Evolutionary conservation across 1,139 yeast species (phyloP).

Genomic region (Saccharomyces hybrid): DNA sequence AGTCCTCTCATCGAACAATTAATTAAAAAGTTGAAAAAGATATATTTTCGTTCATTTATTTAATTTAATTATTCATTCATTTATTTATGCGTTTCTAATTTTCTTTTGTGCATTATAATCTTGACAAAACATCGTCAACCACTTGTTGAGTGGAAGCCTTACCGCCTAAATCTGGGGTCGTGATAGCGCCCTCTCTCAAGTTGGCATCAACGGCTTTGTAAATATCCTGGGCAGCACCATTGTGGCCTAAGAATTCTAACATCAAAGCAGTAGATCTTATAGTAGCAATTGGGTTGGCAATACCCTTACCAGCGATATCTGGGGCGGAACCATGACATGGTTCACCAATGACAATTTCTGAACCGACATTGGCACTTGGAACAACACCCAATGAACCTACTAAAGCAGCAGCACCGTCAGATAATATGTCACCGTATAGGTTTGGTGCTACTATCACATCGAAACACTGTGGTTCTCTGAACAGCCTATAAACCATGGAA

Average conservation of each 20-base stretch:
- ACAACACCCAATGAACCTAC: conserved; percentile 98
- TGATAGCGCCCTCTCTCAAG: conserved; percentile 68
- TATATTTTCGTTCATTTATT: background rate
- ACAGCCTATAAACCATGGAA: conserved; percentile 97
- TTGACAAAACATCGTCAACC: conserved; percentile 55
- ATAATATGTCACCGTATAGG: conserved; percentile 91
- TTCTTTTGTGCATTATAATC: conserved; percentile 14
- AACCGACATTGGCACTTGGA: conserved; percentile 97
- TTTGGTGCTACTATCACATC: conserved; percentile 98
- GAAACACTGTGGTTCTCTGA: conserved; percentile 94
- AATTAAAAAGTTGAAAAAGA: background rate
- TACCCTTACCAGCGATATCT: conserved; percentile 7
- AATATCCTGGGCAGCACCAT: conserved; percentile 85
- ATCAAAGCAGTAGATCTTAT: conserved; percentile 94
- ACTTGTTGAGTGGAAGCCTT: conserved; percentile 79
- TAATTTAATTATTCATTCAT: conserved; percentile 18
- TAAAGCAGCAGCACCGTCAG: conserved; percentile 98
- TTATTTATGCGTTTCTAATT: background rate
- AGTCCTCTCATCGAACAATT: background rate
- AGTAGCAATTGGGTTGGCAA: conserved; percentile 89
- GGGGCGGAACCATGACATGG: conserved; percentile 87
- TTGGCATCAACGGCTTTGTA: conserved; percentile 93
- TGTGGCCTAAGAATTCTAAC: conserved; percentile 93
- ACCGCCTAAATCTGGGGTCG: conserved; percentile 96
- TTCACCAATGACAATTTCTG: conserved; percentile 92